Percentiles rank a stretch among this genome's conserved stretches.
Evolutionary conservation across 2,329 filamentous ascomycete species (phyloP).

Genomic region (Berkeleyomyces rouxiae): DNA sequence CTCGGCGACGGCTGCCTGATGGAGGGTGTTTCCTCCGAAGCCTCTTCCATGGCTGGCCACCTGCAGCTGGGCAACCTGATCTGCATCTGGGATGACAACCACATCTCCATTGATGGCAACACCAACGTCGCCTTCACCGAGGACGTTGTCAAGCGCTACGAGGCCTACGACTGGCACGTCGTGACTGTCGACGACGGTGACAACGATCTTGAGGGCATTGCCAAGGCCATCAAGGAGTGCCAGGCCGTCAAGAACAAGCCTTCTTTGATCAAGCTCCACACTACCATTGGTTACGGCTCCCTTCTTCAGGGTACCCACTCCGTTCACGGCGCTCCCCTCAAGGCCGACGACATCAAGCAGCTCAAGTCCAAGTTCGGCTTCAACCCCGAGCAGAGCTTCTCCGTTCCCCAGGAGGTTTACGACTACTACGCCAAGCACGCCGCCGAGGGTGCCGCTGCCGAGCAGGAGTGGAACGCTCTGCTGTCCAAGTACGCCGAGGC

Average conservation of each 20-base stretch:
- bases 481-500: slow-evolving; percentile 71
- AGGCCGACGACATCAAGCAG: slow-evolving; percentile 82
- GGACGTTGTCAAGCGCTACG: slow-evolving; percentile 86
- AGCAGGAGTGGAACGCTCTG: slow-evolving; percentile 91
- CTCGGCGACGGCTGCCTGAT: slow-evolving; percentile 96
- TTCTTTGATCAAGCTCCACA: slow-evolving; percentile 88
- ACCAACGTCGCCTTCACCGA: slow-evolving; percentile 95
- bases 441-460: slow-evolving; percentile 68
- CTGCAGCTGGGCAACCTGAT: slow-evolving; percentile 97
- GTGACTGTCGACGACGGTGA: slow-evolving; percentile 75
- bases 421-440: slow-evolving; percentile 76
- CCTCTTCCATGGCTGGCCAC: slow-evolving; percentile 82
- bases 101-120: slow-evolving; percentile 89
- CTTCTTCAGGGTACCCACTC: slow-evolving; percentile 82
- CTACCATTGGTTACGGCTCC: slow-evolving; percentile 94
- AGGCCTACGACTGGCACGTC: slow-evolving; percentile 93
- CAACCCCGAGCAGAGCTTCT: slow-evolving; percentile 84
- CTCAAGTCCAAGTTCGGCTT: slow-evolving; percentile 94
- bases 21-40: slow-evolving; percentile 94
- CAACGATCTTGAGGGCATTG: slow-evolving; percentile 71
- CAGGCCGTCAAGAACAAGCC: slow-evolving; percentile 91
- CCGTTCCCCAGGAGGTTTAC: slow-evolving; percentile 87
- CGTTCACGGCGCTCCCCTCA: slow-evolving; percentile 91
- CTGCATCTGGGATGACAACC: slow-evolving; percentile 95
- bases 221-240: slow-evolving; percentile 71